phyloP scores from a whole-genome alignment of 2,329 filamentous ascomycete genomes.

The Colletotrichum australisinense region DNA sequence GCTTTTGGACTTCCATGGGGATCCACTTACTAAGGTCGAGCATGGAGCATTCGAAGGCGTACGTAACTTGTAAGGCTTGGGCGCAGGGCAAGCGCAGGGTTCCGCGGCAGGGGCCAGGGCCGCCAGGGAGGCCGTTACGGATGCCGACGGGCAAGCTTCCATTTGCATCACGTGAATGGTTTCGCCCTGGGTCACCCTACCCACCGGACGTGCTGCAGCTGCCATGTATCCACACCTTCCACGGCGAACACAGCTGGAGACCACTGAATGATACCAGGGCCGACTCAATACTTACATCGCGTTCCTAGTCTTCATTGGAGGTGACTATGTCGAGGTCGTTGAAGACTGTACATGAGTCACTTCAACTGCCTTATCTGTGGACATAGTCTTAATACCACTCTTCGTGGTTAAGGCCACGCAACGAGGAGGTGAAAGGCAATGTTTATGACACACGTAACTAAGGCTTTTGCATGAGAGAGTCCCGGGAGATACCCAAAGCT shows the following conservation, averaged over 20 bases:
- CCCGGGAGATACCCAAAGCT: not conserved
- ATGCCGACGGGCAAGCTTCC: not conserved
- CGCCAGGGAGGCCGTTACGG: not conserved
- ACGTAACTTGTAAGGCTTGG: slow-evolving; percentile 5
- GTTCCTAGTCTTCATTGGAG: not conserved
- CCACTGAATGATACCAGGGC: not conserved
- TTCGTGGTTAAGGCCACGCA: too few species aligned
- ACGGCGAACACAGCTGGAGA: not conserved
- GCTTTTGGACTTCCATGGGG: not conserved
- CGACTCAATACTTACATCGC: too few species aligned
- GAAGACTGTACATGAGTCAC: not conserved
- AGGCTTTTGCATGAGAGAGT: not conserved
- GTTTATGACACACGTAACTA: not conserved
- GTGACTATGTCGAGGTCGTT: not conserved
- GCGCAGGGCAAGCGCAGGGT: not conserved
- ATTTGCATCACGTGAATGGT: not conserved
- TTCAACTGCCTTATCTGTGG: not conserved
- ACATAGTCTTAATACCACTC: not conserved
- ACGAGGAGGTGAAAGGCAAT: not conserved
- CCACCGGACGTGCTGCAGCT: too few species aligned
- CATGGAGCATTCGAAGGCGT: not conserved
- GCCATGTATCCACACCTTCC: too few species aligned
- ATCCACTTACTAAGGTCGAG: slow-evolving; percentile 4
- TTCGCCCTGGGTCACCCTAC: too few species aligned
- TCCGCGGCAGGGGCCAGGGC: not conserved